Evolutionary conservation across 2,329 filamentous ascomycete species (phyloP), one percentile per base, ranked within the genome.

Genomic region (Xylariaceae sp.): DNA sequence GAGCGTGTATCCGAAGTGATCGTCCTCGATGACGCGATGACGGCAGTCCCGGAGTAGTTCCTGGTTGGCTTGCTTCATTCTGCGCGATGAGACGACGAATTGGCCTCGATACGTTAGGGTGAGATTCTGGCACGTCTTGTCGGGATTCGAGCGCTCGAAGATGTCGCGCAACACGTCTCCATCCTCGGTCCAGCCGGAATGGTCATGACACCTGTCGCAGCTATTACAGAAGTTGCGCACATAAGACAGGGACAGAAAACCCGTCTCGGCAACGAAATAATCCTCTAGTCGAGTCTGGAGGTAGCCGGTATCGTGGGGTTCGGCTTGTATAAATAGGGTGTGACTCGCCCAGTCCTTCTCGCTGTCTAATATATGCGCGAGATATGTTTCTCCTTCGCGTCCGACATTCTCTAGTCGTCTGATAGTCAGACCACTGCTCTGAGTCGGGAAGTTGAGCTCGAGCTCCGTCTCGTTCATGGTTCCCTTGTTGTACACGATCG

Each of bases 401-500:
- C 63, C 63, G n/a, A 65, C 59, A 34, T 65, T 65, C 53, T 64
- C 57, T 7, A 65, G 49, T 48, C 48, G 53, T 53, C 63, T 55
- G 4, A 65, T 57, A 35, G 56, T 51, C 10, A 65, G 62, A 9
- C 23, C 4, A 30, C 58, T 47, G 44, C 62, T 59, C 54, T 62
- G 37, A 17, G 37, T 45, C 9, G 63, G 62, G 23, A 65, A 65
- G n/a, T 56, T 50, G 13, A 8, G 7, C 30, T 34, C 34, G 4
- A 65, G 57, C 35, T 64, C 62, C n/a, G 62, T 65, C 50, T 62
- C 59, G 54, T 65, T 65, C 13, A 60, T 2, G 1, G 5, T 37
- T 23, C 63, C 63, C 47, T 65, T 65, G 45, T 65, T 64, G 56
- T 65, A 65, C 17, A 65, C 62, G 17, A 65, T 64, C 10, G 63